phyloP scores from a whole-genome alignment of 1,139 yeast genomes.

The Suhomyces bokatorum region DNA sequence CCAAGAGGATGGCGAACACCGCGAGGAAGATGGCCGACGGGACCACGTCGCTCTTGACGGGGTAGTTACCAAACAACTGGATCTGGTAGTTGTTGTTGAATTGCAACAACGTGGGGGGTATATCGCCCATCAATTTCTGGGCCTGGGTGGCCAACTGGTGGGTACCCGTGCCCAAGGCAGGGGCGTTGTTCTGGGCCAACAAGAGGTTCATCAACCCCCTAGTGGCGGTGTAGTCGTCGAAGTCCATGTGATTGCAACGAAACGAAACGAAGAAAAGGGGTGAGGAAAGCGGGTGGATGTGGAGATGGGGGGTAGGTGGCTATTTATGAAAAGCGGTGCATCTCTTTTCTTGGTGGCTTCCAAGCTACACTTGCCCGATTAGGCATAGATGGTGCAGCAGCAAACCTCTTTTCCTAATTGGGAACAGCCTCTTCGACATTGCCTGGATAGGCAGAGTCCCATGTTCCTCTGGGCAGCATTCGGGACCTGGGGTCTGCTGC shows the following conservation, averaged over 20 bases:
- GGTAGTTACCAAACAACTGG: conserved; percentile 41
- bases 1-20: conserved; percentile 27
- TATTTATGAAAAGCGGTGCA: conserved; percentile 2
- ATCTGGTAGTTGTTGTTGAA: conserved; percentile 25
- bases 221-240: conserved; percentile 14
- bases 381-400: conserved; percentile 9
- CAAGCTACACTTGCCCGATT: conserved; percentile 9
- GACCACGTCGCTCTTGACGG: conserved; percentile 27
- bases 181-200: conserved; percentile 18
- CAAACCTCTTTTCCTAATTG: conserved; percentile 8
- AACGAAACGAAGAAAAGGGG: neutral
- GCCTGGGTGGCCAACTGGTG: conserved; percentile 20
- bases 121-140: conserved; percentile 25
- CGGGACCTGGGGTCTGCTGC: no score
- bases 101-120: conserved; percentile 25
- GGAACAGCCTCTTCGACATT: conserved; percentile 2
- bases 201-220: conserved; percentile 20
- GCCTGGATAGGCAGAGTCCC: neutral
- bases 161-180: conserved; percentile 26
- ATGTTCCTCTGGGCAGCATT: no score
- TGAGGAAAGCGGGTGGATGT: neutral
- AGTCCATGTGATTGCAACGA: conserved; percentile 3
- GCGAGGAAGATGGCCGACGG: conserved; percentile 36
- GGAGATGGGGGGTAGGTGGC: neutral
- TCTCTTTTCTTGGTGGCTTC: neutral